Base-by-base conservation (phyloP, 2,329 filamentous ascomycete genomes). In the Blumeria hordei region DNA sequence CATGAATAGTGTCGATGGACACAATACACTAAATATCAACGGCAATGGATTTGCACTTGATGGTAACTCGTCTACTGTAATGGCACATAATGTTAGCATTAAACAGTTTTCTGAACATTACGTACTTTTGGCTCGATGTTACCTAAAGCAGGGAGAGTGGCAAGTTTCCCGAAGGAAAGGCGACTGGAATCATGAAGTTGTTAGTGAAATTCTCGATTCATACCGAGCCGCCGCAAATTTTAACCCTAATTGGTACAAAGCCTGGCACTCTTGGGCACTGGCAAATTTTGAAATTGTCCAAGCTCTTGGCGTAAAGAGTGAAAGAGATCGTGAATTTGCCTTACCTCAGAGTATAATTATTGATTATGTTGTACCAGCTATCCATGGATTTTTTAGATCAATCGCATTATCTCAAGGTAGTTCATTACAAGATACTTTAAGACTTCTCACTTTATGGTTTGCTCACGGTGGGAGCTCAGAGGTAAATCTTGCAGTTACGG, bases 211-310 rank as follows among this genome's bases (percentile, higher is more conserved):
- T 56, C 72, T 98, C 28, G 76, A 79, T n/a, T 88, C 92, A 1
- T 98, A 96, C 67, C 81, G 81, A 16, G 83, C 88, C 57, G 93
- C 93, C 1, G 98, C 92, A 1, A 82, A 86, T 57, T 95, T 93
- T 69, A 94, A 98, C 66, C 83, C 87, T 36, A 81, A 83, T 58
- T 98, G 90, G 79, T 98, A 98, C 72, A 99, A 98, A 69, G 92
- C 93, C 7, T 99, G 92, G 92, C 92, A 99, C 68, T 85, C 92
- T 0, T 99, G 92, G 90, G 93, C 92, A 10, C 70, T 98, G 59
- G 90, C 92, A 55, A 99, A 98, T 68, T 99, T 98, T 63, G 90
- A 99, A 69, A 92, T 98, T 56, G 88, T 96, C 39, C 94, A 92
- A 62, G 78, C 81, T 8, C 75, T 82, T 21, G 76, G 80, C 56